Conservation (phyloP, 2,329 filamentous ascomycete genomes). For the Sclerotinia subarctica region DNA sequence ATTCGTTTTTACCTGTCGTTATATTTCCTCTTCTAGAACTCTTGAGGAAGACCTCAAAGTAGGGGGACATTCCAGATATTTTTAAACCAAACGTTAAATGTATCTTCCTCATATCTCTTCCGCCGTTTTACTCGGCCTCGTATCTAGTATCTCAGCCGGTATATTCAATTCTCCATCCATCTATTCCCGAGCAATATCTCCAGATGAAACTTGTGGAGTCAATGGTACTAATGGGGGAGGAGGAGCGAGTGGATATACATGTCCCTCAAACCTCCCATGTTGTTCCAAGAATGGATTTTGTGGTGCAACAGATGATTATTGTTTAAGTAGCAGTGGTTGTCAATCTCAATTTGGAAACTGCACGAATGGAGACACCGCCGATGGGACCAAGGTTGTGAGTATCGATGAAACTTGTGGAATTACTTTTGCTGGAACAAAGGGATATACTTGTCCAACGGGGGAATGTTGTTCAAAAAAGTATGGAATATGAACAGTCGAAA, state of each 20-base stretch:
- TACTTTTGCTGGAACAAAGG: slow-evolving; percentile 11
- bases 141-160: background rate
- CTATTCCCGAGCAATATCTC: slow-evolving; percentile 12
- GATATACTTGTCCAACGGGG: slow-evolving; percentile 29
- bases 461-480: slow-evolving; percentile 30
- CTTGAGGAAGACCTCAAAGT: background rate
- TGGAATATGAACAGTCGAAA: background rate
- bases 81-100: background rate
- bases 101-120: background rate
- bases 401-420: slow-evolving; percentile 27
- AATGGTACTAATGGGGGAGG: slow-evolving; percentile 13
- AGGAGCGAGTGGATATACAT: slow-evolving; percentile 29
- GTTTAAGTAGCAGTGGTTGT: slow-evolving; percentile 25
- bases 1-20: background rate
- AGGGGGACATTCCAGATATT: background rate
- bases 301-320: slow-evolving; percentile 21
- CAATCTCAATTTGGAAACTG: slow-evolving; percentile 25
- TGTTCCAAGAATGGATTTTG: slow-evolving; percentile 35
- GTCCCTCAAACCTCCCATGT: slow-evolving; percentile 30
- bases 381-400: slow-evolving; percentile 11
- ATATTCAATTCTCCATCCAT: background rate
- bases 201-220: slow-evolving; percentile 26
- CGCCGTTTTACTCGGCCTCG: background rate
- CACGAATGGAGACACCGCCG: background rate
- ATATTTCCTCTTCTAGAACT: background rate